Conservation (phyloP, 257 asterid species). For the Solanum raphanifolium region DNA sequence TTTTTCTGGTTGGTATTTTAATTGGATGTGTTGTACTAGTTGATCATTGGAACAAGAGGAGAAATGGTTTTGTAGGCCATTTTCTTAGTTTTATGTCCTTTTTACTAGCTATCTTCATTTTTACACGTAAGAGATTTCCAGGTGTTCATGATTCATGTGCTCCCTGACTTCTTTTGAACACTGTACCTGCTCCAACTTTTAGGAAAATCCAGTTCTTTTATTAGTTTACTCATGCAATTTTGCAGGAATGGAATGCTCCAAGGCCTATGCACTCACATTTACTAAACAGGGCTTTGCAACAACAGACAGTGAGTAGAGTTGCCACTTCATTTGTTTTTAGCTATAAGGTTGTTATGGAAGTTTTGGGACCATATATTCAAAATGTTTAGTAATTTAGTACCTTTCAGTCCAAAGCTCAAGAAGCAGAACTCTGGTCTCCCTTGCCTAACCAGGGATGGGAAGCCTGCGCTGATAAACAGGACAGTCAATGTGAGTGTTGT, state of each 20-base stretch:
- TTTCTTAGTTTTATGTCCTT: not conserved
- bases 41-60: not conserved
- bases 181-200: not conserved
- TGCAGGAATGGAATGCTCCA: slow-evolving; percentile 43
- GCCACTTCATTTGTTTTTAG: not conserved
- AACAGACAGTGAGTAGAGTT: slow-evolving; percentile 20
- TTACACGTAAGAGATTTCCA: not conserved
- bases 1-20: not conserved
- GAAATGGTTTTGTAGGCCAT: not conserved
- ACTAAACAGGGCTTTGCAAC: slow-evolving; percentile 20
- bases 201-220: not conserved
- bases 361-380: not conserved
- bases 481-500: slow-evolving; percentile 11
- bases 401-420: slow-evolving; percentile 21
- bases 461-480: slow-evolving; percentile 11
- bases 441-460: slow-evolving; percentile 38
- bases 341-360: not conserved
- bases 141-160: not conserved
- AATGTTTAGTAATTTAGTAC: not conserved
- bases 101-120: not conserved
- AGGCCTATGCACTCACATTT: slow-evolving; percentile 23
- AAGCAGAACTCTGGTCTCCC: slow-evolving; percentile 31
- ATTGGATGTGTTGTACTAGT: not conserved
- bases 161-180: not conserved
- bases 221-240: not conserved